Percentiles rank a stretch among this genome's conserved stretches.
Evolutionary conservation across 2,329 filamentous ascomycete species (phyloP).

Genomic region (Hypoxylon sp.): DNA sequence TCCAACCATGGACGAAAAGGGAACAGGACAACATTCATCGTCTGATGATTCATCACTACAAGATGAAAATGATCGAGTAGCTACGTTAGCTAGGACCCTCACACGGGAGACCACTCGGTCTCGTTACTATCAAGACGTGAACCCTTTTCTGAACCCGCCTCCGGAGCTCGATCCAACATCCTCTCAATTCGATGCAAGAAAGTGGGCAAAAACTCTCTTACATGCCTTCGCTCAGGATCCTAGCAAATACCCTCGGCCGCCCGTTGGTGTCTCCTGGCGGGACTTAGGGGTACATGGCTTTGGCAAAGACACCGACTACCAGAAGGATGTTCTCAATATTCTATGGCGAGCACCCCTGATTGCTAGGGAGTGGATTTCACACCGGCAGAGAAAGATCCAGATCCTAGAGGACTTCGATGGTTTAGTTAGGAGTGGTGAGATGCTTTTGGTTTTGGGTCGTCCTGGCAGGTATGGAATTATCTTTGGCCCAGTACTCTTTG

Average conservation of each 20-base stretch:
- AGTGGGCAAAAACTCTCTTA: conserved; percentile 63
- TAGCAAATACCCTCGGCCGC: conserved; percentile 56
- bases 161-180: conserved; percentile 61
- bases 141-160: conserved; percentile 50
- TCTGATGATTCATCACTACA: conserved; percentile 17
- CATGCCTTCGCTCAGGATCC: conserved; percentile 57
- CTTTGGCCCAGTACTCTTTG: conserved; percentile 26
- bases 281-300: conserved; percentile 58
- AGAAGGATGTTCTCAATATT: conserved; percentile 55
- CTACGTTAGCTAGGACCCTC: conserved; percentile 42
- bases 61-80: conserved; percentile 27
- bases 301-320: conserved; percentile 56
- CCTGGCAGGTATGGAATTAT: conserved; percentile 66
- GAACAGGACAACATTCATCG: conserved; percentile 10
- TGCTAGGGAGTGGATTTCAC: conserved; percentile 44
- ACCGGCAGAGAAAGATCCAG: conserved; percentile 59
- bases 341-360: conserved; percentile 47
- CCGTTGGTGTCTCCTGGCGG: conserved; percentile 58
- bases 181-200: conserved; percentile 60
- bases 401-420: conserved; percentile 68
- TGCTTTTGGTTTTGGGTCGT: conserved; percentile 61
- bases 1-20: conserved; percentile 17
- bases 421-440: conserved; percentile 65
- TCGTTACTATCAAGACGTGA: conserved; percentile 32
- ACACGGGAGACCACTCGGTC: conserved; percentile 29